A percentile compares a stretch with the other conserved stretches of the same genome.
Evolutionary conservation across 345 rosid genomes (phyloP).

Genomic region (Acer negundo): DNA sequence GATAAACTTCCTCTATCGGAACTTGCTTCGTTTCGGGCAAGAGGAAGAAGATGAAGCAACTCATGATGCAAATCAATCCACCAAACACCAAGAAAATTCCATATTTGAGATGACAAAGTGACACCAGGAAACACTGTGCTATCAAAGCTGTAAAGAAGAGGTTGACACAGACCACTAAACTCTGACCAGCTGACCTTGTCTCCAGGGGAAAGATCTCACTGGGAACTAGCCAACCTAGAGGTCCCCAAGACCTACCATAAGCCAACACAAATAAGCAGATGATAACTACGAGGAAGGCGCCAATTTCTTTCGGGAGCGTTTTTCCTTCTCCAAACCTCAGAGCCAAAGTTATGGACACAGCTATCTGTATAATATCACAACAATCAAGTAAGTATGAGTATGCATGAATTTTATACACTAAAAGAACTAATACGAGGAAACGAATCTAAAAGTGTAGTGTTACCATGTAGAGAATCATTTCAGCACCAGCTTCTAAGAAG

Average conservation of each 20-base stretch:
- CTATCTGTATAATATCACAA: slow-evolving; percentile 40
- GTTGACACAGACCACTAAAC: slow-evolving; percentile 80
- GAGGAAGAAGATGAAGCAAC: slow-evolving; percentile 68
- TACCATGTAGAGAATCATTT: slow-evolving; percentile 79
- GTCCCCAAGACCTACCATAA: slow-evolving; percentile 95
- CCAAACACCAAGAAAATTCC: slow-evolving; percentile 80
- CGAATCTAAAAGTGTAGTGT: neutral
- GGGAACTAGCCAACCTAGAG: slow-evolving; percentile 93
- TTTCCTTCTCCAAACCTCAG: slow-evolving; percentile 66
- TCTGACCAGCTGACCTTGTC: slow-evolving; percentile 93
- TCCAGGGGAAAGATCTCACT: slow-evolving; percentile 88
- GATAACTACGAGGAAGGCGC: slow-evolving; percentile 55
- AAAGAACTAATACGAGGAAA: neutral
- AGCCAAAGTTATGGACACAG: slow-evolving; percentile 61
- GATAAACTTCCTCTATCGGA: slow-evolving; percentile 80
- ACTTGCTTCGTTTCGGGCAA: slow-evolving; percentile 92
- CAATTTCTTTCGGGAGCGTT: slow-evolving; percentile 40
- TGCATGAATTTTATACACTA: neutral
- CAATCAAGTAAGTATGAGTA: neutral
- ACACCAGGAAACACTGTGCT: slow-evolving; percentile 75
- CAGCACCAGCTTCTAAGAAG: slow-evolving; percentile 76
- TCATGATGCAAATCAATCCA: slow-evolving; percentile 65
- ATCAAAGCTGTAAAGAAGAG: slow-evolving; percentile 81
- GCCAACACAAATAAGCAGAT: slow-evolving; percentile 76
- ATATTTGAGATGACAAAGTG: slow-evolving; percentile 68